Conservation (phyloP, 345 rosid species). For the Sonneratia caseolaris region DNA sequence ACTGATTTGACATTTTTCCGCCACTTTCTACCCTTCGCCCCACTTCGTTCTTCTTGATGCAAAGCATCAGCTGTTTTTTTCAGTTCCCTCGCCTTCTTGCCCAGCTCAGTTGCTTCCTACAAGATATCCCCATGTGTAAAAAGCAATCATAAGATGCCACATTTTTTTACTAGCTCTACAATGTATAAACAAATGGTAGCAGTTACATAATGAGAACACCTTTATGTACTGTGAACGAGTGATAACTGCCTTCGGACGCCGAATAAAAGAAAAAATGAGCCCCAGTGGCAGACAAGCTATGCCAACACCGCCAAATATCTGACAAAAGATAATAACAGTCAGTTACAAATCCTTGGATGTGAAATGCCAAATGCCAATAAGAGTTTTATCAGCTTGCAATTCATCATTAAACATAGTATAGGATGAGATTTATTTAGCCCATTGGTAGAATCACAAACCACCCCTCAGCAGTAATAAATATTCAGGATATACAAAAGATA, state of each 20-base stretch:
- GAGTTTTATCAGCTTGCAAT: neutral
- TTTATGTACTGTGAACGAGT: slow-evolving; percentile 96
- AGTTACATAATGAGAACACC: slow-evolving; percentile 29
- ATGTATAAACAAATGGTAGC: neutral
- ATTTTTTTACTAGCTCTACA: slow-evolving; percentile 4
- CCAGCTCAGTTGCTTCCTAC: slow-evolving; percentile 98
- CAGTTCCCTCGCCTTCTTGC: slow-evolving; percentile 91
- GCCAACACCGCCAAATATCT: slow-evolving; percentile 99
- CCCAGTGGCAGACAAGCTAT: slow-evolving; percentile 92
- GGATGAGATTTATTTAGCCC: neutral
- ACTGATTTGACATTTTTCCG: slow-evolving; percentile 90
- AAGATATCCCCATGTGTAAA: slow-evolving; percentile 10
- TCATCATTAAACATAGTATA: neutral
- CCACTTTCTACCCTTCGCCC: slow-evolving; percentile 93
- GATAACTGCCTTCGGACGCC: slow-evolving; percentile 97
- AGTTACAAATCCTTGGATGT: neutral
- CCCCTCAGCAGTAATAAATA: neutral
- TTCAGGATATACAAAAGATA: neutral
- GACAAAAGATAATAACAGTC: slow-evolving; percentile 8
- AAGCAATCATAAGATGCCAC: neutral
- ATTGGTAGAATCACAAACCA: neutral
- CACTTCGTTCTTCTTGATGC: slow-evolving; percentile 94
- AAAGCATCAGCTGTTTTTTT: slow-evolving; percentile 94
- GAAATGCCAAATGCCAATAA: neutral
- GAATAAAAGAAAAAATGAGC: slow-evolving; percentile 83